A percentile compares a stretch with the other conserved stretches of the same genome.
Evolutionary conservation across 2,329 filamentous ascomycete species (phyloP).

Genomic region (Nothophoma quercina): DNA sequence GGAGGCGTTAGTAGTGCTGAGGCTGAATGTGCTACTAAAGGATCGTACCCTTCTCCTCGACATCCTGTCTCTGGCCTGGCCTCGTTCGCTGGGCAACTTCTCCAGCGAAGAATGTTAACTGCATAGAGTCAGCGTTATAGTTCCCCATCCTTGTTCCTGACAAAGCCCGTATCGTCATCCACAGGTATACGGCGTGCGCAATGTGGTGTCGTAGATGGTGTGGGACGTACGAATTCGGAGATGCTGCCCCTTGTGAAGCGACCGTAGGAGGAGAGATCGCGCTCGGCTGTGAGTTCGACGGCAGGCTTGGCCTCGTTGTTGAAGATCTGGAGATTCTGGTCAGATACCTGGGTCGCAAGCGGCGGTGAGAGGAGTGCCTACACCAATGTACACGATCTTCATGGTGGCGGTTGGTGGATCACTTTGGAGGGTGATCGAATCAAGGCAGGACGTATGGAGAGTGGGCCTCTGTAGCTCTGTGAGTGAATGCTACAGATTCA

Average conservation of each 20-base stretch:
- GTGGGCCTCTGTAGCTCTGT: not conserved
- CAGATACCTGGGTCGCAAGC: conserved; percentile 17
- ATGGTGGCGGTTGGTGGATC: conserved; percentile 58
- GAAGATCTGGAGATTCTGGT: conserved; percentile 67
- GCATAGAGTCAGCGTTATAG: conserved; percentile 41
- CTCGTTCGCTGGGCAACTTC: conserved; percentile 86
- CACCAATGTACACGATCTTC: conserved; percentile 89
- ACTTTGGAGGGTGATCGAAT: not conserved
- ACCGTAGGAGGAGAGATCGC: conserved; percentile 79
- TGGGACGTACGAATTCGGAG: conserved; percentile 35
- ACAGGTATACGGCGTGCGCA: not conserved
- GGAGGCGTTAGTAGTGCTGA: not conserved
- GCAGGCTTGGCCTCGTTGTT: conserved; percentile 79
- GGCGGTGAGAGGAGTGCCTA: conserved; percentile 57
- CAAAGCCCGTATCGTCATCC: no score
- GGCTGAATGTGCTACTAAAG: not conserved
- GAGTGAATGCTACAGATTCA: not conserved
- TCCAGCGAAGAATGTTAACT: conserved; percentile 85
- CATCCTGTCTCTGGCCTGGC: conserved; percentile 82
- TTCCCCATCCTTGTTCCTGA: no score
- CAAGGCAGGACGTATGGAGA: no score
- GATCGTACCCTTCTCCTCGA: conserved; percentile 73
- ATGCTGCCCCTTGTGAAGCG: conserved; percentile 71
- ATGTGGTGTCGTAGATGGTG: not conserved
- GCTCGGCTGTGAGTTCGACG: conserved; percentile 77